A percentile compares a stretch with the other conserved stretches of the same genome.
Conservation (phyloP, 306 rosid genomes). For the Vigna angularis region DNA sequence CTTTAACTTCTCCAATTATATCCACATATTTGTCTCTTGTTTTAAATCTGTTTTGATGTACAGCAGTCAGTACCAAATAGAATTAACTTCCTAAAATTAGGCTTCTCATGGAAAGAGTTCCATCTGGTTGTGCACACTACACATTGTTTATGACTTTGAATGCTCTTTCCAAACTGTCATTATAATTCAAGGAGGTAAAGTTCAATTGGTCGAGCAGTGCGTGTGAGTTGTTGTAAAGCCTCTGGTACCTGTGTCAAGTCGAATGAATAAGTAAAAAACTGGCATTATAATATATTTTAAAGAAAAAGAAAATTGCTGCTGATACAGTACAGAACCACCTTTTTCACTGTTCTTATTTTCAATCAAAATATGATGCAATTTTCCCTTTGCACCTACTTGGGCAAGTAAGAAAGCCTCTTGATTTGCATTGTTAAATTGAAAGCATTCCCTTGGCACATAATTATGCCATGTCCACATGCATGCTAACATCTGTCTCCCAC, state of each 20-base stretch:
- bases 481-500: background rate
- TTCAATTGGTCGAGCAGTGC: no score
- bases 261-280: background rate
- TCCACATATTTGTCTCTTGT: slow-evolving; percentile 10
- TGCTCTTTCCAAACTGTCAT: slow-evolving; percentile 10
- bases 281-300: slow-evolving; percentile 17
- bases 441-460: background rate
- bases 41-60: slow-evolving; percentile 21
- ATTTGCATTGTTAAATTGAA: background rate
- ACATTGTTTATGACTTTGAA: background rate
- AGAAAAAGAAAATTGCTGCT: background rate
- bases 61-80: background rate
- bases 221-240: no score
- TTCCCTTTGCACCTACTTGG: background rate
- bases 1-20: slow-evolving; percentile 24
- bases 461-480: background rate
- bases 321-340: background rate
- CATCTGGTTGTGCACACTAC: background rate
- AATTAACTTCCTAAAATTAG: background rate
- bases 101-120: background rate
- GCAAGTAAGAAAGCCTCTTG: background rate
- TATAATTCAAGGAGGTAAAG: background rate
- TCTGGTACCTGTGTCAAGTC: no score
- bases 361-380: background rate
- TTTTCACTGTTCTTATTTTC: background rate